phyloP scores from a whole-genome alignment of 2,329 filamentous ascomycete species.

The Clarireedia homoeocarpa region DNA sequence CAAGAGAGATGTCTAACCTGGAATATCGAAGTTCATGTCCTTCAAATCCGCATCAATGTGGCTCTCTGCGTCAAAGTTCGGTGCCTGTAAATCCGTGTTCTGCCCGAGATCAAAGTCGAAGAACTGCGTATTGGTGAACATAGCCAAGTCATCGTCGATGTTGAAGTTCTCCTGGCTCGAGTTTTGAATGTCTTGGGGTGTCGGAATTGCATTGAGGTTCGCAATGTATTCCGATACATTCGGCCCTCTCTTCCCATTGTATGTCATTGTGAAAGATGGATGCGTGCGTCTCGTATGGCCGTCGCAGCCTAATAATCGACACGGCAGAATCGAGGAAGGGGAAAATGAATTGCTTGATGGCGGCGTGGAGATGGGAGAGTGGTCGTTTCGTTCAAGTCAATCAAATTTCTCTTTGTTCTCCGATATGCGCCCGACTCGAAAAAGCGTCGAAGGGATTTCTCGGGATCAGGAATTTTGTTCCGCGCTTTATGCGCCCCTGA shows the following conservation, averaged over 20 bases:
- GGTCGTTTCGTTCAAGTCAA: not conserved
- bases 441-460: not conserved
- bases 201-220: slow-evolving; percentile 67
- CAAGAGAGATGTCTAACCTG: slow-evolving; percentile 2
- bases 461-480: not conserved
- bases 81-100: slow-evolving; percentile 45
- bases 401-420: slow-evolving; percentile 3
- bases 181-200: slow-evolving; percentile 52
- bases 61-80: slow-evolving; percentile 14
- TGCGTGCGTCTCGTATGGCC: not conserved
- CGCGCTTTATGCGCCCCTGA: too few species aligned
- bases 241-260: slow-evolving; percentile 68
- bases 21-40: slow-evolving; percentile 14
- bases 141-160: slow-evolving; percentile 63
- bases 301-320: not conserved
- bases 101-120: slow-evolving; percentile 68
- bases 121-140: slow-evolving; percentile 79
- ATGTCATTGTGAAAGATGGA: slow-evolving; percentile 55
- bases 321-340: not conserved
- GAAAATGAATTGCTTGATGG: not conserved
- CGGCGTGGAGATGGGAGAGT: not conserved
- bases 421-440: not conserved
- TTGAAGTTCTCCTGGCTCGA: slow-evolving; percentile 46
- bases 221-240: slow-evolving; percentile 89
- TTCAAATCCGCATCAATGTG: slow-evolving; percentile 14